These are phyloP conservation scores for Sphaerulina populicola DNA, from an alignment of 2,329 filamentous ascomycete genomes.

Conservation along the genomic window DNA sequence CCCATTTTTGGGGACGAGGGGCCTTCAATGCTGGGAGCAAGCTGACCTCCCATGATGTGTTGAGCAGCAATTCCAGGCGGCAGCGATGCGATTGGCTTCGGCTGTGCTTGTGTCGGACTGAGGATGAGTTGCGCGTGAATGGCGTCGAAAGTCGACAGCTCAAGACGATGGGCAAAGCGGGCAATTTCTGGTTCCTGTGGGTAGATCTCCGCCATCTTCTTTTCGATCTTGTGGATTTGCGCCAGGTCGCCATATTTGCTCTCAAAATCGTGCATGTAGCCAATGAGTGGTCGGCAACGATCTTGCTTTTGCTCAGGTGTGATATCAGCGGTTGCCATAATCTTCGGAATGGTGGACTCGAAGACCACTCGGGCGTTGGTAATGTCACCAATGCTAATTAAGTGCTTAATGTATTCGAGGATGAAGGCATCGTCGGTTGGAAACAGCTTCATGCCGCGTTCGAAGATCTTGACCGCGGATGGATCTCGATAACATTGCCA, in stretches of 20 bases:
- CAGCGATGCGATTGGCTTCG: conserved; percentile 26
- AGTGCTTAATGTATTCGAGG: conserved; percentile 89
- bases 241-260: conserved; percentile 86
- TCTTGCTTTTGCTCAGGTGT: conserved; percentile 36
- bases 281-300: conserved; percentile 77
- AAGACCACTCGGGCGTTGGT: conserved; percentile 90
- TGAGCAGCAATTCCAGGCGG: conserved; percentile 9
- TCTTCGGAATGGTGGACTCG: conserved; percentile 79
- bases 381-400: conserved; percentile 84
- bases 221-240: conserved; percentile 83
- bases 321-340: conserved; percentile 56
- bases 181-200: conserved; percentile 7
- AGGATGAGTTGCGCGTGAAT: conserved; percentile 73
- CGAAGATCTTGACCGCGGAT: conserved; percentile 89
- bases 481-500: conserved; percentile 93
- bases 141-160: conserved; percentile 64
- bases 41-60: conserved; percentile 6
- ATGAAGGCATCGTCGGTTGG: conserved; percentile 90
- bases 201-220: conserved; percentile 57
- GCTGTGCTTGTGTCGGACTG: conserved; percentile 69
- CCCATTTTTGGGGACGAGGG: conserved; percentile 9
- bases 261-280: conserved; percentile 92
- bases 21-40: conserved; percentile 11
- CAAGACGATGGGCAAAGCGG: conserved; percentile 69
- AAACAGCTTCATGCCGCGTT: conserved; percentile 85